Evolutionary conservation across 2,329 filamentous ascomycete species (phyloP), one percentile per base, ranked within the genome.

Genomic region (Bisporella sp.): DNA sequence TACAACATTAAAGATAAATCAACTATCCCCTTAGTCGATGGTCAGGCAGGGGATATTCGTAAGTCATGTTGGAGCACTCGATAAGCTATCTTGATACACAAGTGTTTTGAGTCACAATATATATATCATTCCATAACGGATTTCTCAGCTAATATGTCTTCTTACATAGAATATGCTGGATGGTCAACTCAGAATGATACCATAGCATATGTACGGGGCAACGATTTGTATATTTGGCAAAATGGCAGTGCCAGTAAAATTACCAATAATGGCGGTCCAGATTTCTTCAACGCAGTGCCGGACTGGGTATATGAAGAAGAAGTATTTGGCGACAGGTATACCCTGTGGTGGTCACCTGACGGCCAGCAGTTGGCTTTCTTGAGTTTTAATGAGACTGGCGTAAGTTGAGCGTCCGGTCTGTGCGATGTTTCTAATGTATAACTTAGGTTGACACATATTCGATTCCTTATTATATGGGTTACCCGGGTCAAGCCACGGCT

Each of bases 141-240:
- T 21, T 21, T 21, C 12, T 30, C 48, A 13, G 29, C 6, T 9
- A 8, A n/a, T 3, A 37, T 7, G 4, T 40, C n/a, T 30, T 35
- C 3, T 31, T 41, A 58, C 46, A 81, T 87, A 45, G 82, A 86
- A 61, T 85, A 84, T 56, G 84, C 84, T 3, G 71, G 74, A 50
- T 78, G 84, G 66, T 78, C 78, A 33, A 79, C 82, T 2, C 62
- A 77, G 78, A 21, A 73, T n/a, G 4, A 79, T 41, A 67, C 74
- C n/a, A 75, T 87, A 55, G 83, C 80, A 1, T 87, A 85, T 60
- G 83, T 87, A 12, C 78, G 81, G 41, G 79, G 71, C 41, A 87
- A 87, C 64, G 75, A 87, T 60, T 65, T 87, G 1, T 86, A 75
- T 65, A 63, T 85, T 48, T 78, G 74, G 70, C 70, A 69, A 53